Base-by-base conservation (phyloP, 306 rosid species). In the Trifolium repens region DNA sequence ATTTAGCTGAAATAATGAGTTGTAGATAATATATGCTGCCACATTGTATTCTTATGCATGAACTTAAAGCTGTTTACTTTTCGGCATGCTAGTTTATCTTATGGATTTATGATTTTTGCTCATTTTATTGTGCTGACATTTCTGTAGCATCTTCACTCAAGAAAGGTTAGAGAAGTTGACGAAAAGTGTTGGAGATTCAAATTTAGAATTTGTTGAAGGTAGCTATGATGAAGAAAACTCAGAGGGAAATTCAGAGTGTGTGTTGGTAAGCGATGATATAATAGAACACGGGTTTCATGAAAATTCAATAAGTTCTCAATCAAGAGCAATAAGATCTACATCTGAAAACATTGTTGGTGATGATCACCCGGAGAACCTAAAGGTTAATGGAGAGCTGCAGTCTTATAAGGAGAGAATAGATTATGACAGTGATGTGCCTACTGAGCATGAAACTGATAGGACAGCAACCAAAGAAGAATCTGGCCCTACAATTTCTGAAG, bases 161-260 rank as follows among this genome's bases (percentile, higher is more conserved):
- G 98, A 96, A 85, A 89, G 98, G 89, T 85, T 96, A 71, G 97
- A 96, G 78, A 84, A 94, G 75, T 80, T 96, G 83, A 88, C 92
- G 15, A 89, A 80, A 87, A 86, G 87, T 75, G 79, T 89, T 76
- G 88, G 78, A 72, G 87, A 87, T 81, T 76, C 91, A 78, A 87
- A 82, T 82, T 80, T 85, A n/a, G 93, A 88, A 76, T 77, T 67
- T 68, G 44, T 82, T 76, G 91, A 86, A 60, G 86, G 79, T 52
- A 72, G 84, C 68, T 49, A 14, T 76, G 82, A 83, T 67, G 90
- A 81, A 55, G 92, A 92, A 75, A 82, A 58, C 75, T 63, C 83
- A 42, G 87, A 80, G 66, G 86, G 72, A 26, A 74, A 66, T 79
- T 72, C 84, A 44, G 88, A 85, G 63, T 32, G 67, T 66, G 52